A percentile compares a stretch with the other conserved stretches of the same genome.
phyloP scores from a whole-genome alignment of 345 rosid species.

The Dipteronia dyeriana region DNA sequence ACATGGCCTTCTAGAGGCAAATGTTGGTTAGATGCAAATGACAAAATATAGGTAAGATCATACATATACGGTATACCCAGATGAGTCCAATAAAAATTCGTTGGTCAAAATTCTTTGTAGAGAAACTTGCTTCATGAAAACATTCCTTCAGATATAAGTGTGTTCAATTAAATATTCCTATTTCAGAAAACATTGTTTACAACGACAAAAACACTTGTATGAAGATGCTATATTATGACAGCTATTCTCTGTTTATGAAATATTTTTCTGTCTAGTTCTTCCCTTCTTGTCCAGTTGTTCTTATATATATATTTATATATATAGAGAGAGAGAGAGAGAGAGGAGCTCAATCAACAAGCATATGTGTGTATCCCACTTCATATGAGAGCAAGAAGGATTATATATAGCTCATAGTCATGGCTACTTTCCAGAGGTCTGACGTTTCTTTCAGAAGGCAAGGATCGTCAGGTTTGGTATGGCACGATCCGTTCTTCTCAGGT shows the following conservation, averaged over 20 bases:
- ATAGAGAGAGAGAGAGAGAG: no score
- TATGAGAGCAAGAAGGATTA: not conserved
- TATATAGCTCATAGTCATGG: not conserved
- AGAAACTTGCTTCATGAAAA: not conserved
- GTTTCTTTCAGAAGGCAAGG: conserved; percentile 20
- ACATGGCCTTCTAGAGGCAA: not conserved
- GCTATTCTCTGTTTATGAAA: not conserved
- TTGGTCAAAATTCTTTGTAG: no score
- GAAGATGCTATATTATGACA: conserved; percentile 11
- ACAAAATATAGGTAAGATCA: not conserved
- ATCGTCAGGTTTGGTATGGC: conserved; percentile 22
- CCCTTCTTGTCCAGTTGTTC: not conserved
- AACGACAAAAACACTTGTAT: not conserved
- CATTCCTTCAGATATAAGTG: not conserved
- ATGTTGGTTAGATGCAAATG: not conserved
- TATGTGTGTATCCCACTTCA: not conserved
- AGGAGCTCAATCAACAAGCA: not conserved
- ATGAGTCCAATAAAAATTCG: not conserved
- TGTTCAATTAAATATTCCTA: not conserved
- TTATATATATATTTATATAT: not conserved
- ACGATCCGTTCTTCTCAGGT: conserved; percentile 6
- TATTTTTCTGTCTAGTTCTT: not conserved
- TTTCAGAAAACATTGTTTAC: not conserved
- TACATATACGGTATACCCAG: not conserved
- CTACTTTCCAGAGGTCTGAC: conserved; percentile 18